These are phyloP conservation scores for Pleurotus platypus DNA, from an alignment of 768 basidiomycete genomes.

Conservation along the genomic window DNA sequence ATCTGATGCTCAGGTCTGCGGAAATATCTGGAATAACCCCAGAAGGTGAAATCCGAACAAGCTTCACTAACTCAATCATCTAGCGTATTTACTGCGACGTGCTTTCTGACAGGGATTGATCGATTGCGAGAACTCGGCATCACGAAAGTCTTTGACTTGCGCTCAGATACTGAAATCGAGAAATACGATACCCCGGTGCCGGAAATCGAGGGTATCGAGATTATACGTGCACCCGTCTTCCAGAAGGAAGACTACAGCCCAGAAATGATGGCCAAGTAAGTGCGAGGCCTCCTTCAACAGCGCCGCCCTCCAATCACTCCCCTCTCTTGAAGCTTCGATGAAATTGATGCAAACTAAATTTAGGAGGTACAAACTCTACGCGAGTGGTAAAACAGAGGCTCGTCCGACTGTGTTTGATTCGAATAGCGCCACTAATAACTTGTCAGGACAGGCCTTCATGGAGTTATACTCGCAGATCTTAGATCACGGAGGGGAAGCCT, in stretches of 20 bases:
- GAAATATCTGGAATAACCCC: slow-evolving; percentile 70
- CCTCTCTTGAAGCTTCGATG: slow-evolving; percentile 19
- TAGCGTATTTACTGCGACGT: slow-evolving; percentile 1
- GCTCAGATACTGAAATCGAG: slow-evolving; percentile 75
- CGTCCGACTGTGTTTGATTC: background rate
- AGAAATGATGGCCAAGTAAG: slow-evolving; percentile 80
- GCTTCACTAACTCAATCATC: too few species aligned
- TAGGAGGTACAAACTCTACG: slow-evolving; percentile 72
- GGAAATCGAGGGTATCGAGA: slow-evolving; percentile 56
- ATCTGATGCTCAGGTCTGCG: slow-evolving; percentile 62
- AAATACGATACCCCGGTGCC: slow-evolving; percentile 71
- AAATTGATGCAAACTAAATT: background rate
- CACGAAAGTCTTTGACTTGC: slow-evolving; percentile 68
- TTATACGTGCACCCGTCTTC: slow-evolving; percentile 65
- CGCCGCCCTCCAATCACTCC: slow-evolving; percentile 13
- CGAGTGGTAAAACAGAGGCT: slow-evolving; percentile 78
- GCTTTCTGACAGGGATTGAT: slow-evolving; percentile 42
- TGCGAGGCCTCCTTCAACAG: slow-evolving; percentile 30
- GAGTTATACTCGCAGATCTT: slow-evolving; percentile 79
- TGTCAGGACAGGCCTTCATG: slow-evolving; percentile 66
- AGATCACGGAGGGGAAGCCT: slow-evolving; percentile 65
- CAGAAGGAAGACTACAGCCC: slow-evolving; percentile 77
- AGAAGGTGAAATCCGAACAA: slow-evolving; percentile 43
- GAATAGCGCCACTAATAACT: background rate
- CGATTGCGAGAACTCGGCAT: slow-evolving; percentile 61